Evolutionary conservation across 768 basidiomycete species (phyloP).

Genomic region (Kwoniella dendrophila): DNA sequence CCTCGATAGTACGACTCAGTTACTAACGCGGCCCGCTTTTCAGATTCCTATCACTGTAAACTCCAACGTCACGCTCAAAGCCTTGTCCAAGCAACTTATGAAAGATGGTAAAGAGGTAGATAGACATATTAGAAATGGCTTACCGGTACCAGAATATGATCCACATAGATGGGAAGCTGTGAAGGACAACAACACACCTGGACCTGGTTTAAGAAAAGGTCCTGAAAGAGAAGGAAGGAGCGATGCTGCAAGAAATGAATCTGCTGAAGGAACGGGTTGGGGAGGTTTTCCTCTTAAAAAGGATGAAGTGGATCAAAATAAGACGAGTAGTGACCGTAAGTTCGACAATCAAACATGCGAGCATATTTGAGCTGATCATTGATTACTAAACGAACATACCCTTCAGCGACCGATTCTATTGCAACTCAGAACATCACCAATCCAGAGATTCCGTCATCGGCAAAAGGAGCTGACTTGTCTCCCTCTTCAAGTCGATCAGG

Average conservation of each 20-base stretch:
- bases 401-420: no score
- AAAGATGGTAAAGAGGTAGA: slow-evolving; percentile 13
- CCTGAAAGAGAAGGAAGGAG: slow-evolving; percentile 18
- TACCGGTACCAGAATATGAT: slow-evolving; percentile 1
- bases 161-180: slow-evolving; percentile 10
- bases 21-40: no score
- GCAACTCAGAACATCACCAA: no score
- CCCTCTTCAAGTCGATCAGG: neutral
- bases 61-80: neutral
- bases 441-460: no score
- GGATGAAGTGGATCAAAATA: neutral
- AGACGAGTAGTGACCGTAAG: neutral
- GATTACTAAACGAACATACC: no score
- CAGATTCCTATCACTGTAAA: slow-evolving; percentile 13
- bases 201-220: slow-evolving; percentile 42
- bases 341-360: no score
- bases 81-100: neutral
- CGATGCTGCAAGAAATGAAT: neutral
- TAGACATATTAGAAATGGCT: neutral
- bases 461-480: neutral
- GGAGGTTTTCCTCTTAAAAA: slow-evolving; percentile 34
- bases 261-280: slow-evolving; percentile 27
- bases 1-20: no score
- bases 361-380: no score
- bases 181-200: slow-evolving; percentile 35